Base-by-base conservation (phyloP, 176 grass and related monocot genomes). In the Aechmea fasciata region DNA sequence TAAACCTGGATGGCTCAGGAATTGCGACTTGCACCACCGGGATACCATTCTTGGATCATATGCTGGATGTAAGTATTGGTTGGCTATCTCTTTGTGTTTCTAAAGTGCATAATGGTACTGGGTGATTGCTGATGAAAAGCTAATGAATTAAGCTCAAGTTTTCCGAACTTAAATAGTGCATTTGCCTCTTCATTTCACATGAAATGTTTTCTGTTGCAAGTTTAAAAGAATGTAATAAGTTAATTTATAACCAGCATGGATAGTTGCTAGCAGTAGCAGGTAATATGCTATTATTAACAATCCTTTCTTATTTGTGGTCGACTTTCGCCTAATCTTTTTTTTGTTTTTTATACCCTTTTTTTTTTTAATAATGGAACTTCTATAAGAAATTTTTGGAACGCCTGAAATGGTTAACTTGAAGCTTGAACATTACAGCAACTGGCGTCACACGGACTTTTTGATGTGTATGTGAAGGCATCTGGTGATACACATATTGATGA, bases 401-500 rank as follows among this genome's bases (percentile, higher is more conserved):
- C 20, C 55, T 61, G 55, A 61, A 61, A 15, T 22, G 20, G n/a
- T 7, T 61, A 61, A 61, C 51, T 72, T 59, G 72, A 74, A 74
- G 62, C 1, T 80, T 33, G 41, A 19, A 51, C 41, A 70, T 69
- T 88, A 18, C 80, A 97, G 93, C 89, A 97, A 90, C 62, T 97
- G 76, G 93, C 86, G 68, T 97, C 93, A 1, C 93, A 97, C 74
- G 89, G 93, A 70, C 83, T 97, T 2, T 92, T 92, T 79, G 89
- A 97, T 57, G 73, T 97, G 23, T 72, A 74, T 66, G 93, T 97
- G n/a, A 90, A 84, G 55, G 93, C 93, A 11, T 81, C 74, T 12
- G 93, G 93, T 76, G 93, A 97, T 74, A 90, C 83, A 18, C 89
- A 92, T 80, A 97, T 97, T 81, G 93, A 97, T 77, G 93, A 97